phyloP scores from a whole-genome alignment of 1,284 basidiomycete species.

The Limonomyces culmigenus region DNA sequence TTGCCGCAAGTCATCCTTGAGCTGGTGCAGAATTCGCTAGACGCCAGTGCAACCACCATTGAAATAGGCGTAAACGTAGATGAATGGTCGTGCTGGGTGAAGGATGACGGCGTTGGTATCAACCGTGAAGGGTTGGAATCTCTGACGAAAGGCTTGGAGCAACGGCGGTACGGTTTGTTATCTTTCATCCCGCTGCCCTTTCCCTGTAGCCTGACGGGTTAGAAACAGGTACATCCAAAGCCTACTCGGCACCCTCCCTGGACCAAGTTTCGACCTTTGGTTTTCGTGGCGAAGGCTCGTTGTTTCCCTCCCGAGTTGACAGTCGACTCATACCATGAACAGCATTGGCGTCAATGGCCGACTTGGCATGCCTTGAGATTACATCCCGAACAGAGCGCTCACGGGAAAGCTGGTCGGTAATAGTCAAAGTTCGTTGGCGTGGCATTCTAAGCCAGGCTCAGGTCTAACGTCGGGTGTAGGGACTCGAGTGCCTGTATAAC shows the following conservation, averaged over 20 bases:
- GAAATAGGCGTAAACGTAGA: constrained; percentile 50
- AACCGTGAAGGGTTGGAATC: constrained; percentile 33
- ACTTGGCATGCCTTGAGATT: constrained; percentile 62
- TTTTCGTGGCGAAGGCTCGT: constrained; percentile 76
- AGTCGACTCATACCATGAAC: constrained; percentile 1
- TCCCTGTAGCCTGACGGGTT: neutral
- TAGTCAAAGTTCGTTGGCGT: constrained; percentile 42
- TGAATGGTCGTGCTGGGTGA: constrained; percentile 67
- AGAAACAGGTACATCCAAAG: constrained; percentile 51
- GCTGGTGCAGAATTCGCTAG: constrained; percentile 72
- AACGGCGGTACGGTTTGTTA: constrained; percentile 29
- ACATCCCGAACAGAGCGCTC: constrained; percentile 47
- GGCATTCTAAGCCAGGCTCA: constrained; percentile 3
- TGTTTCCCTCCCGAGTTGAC: neutral
- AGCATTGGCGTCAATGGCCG: constrained; percentile 75
- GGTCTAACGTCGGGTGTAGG: constrained; percentile 21
- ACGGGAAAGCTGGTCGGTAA: constrained; percentile 49
- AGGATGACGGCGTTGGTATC: constrained; percentile 73
- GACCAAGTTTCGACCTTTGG: constrained; percentile 55
- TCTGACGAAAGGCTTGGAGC: constrained; percentile 34
- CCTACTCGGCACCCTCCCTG: constrained; percentile 31
- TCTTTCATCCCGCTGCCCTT: neutral
- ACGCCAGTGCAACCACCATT: constrained; percentile 43
- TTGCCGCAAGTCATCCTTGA: constrained; percentile 66
- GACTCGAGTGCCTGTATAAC: constrained; percentile 44